A percentile compares a stretch with the other conserved stretches of the same genome.
Evolutionary conservation across 2,329 filamentous ascomycete genomes (phyloP).

Genomic region (Basipetospora chlamydospora): DNA sequence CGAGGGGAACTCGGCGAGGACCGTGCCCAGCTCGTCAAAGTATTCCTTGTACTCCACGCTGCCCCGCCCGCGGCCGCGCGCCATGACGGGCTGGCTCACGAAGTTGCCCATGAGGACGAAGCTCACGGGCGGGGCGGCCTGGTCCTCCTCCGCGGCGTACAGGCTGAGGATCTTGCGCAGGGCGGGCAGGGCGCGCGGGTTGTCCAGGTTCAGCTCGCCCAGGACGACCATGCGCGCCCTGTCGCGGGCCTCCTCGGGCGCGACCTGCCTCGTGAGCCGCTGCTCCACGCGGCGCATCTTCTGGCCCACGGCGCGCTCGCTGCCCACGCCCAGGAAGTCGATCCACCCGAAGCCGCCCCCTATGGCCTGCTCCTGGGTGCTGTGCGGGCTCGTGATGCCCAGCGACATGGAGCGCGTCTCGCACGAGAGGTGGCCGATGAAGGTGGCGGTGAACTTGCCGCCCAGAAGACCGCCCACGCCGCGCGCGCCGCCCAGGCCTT

Average conservation of each 20-base stretch:
- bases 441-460: constrained; percentile 83
- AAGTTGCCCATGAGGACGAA: constrained; percentile 87
- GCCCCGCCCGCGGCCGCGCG: constrained; percentile 55
- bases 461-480: constrained; percentile 83
- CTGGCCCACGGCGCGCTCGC: constrained; percentile 66
- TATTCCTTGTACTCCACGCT: constrained; percentile 96
- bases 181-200: constrained; percentile 66
- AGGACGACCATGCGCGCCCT: constrained; percentile 55
- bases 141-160: constrained; percentile 54
- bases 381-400: constrained; percentile 48
- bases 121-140: constrained; percentile 54
- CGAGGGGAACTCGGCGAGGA: constrained; percentile 69
- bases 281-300: constrained; percentile 74
- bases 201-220: constrained; percentile 76
- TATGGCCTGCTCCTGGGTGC: constrained; percentile 45
- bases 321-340: constrained; percentile 85
- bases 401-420: constrained; percentile 71
- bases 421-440: constrained; percentile 80
- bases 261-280: constrained; percentile 39
- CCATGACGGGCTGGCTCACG: constrained; percentile 48
- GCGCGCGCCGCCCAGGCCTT: constrained; percentile 57
- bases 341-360: constrained; percentile 91
- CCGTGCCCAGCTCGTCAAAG: constrained; percentile 74
- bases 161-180: constrained; percentile 62
- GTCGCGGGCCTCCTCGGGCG: constrained; percentile 19